Base-by-base conservation (phyloP, 1,284 basidiomycete species). In the Erythrobasidium hasegawianum region DNA sequence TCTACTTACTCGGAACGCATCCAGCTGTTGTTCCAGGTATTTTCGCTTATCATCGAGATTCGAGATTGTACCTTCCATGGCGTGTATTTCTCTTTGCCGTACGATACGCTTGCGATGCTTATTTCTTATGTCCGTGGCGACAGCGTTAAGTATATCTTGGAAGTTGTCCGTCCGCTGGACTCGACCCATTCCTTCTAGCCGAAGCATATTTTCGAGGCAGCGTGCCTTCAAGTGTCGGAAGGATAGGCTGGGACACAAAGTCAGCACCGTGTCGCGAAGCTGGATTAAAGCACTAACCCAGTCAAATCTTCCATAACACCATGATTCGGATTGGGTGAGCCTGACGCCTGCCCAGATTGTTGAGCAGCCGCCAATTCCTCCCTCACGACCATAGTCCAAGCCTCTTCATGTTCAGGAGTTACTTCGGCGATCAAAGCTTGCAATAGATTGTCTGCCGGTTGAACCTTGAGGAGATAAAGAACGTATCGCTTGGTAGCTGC, bases 401-500 rank as follows among this genome's bases (percentile, higher is more conserved):
- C 80, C 40, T 81, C 76, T 78, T 97, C 94, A 71, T 99, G 90
- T 43, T 88, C 85, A 33, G 91, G 89, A 0, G 87, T 88, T 13
- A 97, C 94, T 1, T 87, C 85, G 54, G 84, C 83, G 78, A 97
- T 86, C 67, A 99, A 81, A 0, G 94, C 89, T 68, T 94, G 88
- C 27, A 92, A 82, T 20, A 99, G 83, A 71, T 94, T 90, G 73
- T 87, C 86, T 3, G 89, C 93, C 27, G 91, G 89, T 76, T 99
- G 96, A 0, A 98, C 92, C 24, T 94, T 88, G 24, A 99, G 83
- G 66, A 98, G 88, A 1, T 93, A 91, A 18, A 98, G 81, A 11
- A 97, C 92, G 22, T 92, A 88, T 22, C 95, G 87, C 79, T 99
- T 98, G 1, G 93, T 93, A 77, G 96, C 91, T 2, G 96, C 89